Percentiles rank a stretch among this genome's conserved stretches.
Evolutionary conservation across 495 filamentous ascomycete species (phyloP).

Genomic region (Diplogelasinospora grovesii): DNA sequence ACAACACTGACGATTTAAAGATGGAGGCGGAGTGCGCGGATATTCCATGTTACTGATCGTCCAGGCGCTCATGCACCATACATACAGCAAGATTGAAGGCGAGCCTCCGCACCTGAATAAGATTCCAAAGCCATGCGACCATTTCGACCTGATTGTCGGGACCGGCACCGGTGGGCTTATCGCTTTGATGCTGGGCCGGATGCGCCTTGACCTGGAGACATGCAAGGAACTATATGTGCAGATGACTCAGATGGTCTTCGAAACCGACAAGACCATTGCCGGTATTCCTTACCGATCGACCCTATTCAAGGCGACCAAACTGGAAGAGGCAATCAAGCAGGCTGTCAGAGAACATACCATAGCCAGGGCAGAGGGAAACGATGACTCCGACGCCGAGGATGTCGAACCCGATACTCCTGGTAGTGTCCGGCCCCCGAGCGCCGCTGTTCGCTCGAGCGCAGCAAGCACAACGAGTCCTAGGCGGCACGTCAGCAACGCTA

Average conservation of each 20-base stretch:
- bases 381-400: conserved; percentile 29
- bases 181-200: conserved; percentile 88
- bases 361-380: conserved; percentile 74
- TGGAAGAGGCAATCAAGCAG: conserved; percentile 90
- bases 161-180: conserved; percentile 94
- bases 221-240: conserved; percentile 95
- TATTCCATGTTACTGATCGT: conserved; percentile 96
- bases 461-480: conserved; percentile 24
- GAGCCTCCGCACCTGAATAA: conserved; percentile 75
- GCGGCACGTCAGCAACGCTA: conserved; percentile 53
- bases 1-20: too few species aligned
- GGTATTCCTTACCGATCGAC: conserved; percentile 92
- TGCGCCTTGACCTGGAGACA: conserved; percentile 87
- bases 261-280: conserved; percentile 94
- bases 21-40: conserved; percentile 92
- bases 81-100: conserved; percentile 79
- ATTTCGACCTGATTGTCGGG: conserved; percentile 94
- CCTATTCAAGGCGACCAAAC: conserved; percentile 88
- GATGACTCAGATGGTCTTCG: conserved; percentile 89
- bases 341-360: conserved; percentile 84
- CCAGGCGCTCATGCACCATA: conserved; percentile 92
- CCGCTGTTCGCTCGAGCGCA: conserved; percentile 33
- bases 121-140: conserved; percentile 95
- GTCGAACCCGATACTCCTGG: too few species aligned
- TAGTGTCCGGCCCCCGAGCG: conserved; percentile 32